Percentiles rank a stretch among this genome's conserved stretches.
phyloP scores from a whole-genome alignment of 129 eudicot species.

The Helianthus tuberosus region DNA sequence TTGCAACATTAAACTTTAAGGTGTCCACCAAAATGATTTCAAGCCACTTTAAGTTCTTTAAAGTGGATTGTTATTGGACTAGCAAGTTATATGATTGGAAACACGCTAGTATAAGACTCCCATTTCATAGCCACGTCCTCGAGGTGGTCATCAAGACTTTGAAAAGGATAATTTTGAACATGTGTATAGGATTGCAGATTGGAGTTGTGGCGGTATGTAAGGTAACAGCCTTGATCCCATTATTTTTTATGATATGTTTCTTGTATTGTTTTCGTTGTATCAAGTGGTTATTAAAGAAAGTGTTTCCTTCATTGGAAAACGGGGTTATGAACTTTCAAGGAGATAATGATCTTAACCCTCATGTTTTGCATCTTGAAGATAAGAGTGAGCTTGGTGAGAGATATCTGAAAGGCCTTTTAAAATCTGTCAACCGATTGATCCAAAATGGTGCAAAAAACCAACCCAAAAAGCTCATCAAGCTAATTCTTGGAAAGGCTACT shows the following conservation, averaged over 20 bases:
- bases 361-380: neutral
- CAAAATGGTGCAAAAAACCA: neutral
- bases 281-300: neutral
- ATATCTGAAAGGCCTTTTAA: neutral
- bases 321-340: neutral
- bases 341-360: neutral
- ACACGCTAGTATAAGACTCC: neutral
- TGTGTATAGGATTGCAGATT: neutral
- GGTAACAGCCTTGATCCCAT: neutral
- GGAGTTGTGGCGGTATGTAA: conserved; percentile 1
- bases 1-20: neutral
- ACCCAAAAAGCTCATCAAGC: neutral
- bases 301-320: neutral
- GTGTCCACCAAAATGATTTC: neutral
- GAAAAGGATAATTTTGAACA: neutral
- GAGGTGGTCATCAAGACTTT: neutral
- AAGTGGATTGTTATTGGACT: conserved; percentile 6
- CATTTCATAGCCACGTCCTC: neutral
- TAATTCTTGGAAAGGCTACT: neutral
- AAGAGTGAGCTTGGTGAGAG: neutral
- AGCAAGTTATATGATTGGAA: conserved; percentile 3
- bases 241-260: neutral
- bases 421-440: neutral
- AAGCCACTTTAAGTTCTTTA: neutral
- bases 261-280: neutral